These are phyloP conservation scores for Pulveroboletus sp. DNA, from an alignment of 768 basidiomycete genomes.

Conservation along the genomic window DNA sequence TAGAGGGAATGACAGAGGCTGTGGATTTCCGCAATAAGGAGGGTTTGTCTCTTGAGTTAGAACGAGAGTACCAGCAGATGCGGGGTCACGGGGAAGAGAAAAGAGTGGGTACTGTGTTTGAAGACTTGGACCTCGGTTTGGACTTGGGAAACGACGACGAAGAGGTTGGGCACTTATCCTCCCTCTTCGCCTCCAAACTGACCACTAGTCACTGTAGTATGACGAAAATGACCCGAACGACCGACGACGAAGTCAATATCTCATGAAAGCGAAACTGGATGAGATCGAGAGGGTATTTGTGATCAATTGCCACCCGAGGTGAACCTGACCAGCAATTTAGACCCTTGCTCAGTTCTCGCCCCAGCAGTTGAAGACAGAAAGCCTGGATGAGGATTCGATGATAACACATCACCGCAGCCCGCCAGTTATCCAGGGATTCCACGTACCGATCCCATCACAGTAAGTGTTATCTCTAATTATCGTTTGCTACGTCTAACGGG, in stretches of 20 bases:
- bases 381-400: conserved; percentile 19
- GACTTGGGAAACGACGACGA: conserved; percentile 40
- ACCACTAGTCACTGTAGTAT: conserved; percentile 38
- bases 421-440: conserved; percentile 13
- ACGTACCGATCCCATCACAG: conserved; percentile 9
- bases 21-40: conserved; percentile 13
- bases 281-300: conserved; percentile 65
- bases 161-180: conserved; percentile 31
- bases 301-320: conserved; percentile 1
- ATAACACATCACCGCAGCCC: conserved; percentile 17
- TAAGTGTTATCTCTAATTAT: conserved; percentile 15
- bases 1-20: conserved; percentile 19
- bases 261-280: conserved; percentile 72
- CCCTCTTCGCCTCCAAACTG: conserved; percentile 7
- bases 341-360: conserved; percentile 67
- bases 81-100: conserved; percentile 40
- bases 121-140: conserved; percentile 43
- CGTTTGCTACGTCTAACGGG: conserved; percentile 10
- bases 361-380: conserved; percentile 30
- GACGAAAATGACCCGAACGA: conserved; percentile 72
- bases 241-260: conserved; percentile 65
- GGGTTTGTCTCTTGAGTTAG: conserved; percentile 23
- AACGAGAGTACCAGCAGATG: conserved; percentile 25
- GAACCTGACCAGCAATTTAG: conserved; percentile 30
- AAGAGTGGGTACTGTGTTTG: conserved; percentile 42